Evolutionary conservation across 192 early-diverging fungal species (phyloP).

Genomic region (Backusella circina): DNA sequence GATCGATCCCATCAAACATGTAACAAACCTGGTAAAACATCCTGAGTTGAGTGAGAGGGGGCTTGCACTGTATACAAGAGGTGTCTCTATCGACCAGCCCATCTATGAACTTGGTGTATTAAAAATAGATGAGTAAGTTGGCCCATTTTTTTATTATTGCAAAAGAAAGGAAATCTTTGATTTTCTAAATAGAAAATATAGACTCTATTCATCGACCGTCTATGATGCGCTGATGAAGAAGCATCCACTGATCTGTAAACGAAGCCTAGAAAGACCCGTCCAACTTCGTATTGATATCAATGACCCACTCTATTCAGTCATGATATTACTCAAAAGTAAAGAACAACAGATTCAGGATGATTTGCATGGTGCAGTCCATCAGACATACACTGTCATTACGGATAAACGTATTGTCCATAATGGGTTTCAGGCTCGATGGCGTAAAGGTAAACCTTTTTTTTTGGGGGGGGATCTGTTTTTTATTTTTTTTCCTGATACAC

Average conservation of each 20-base stretch:
- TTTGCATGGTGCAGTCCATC: neutral
- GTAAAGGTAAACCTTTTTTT: neutral
- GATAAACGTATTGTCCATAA: neutral
- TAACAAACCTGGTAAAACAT: neutral
- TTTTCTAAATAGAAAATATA: neutral
- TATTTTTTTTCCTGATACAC: neutral
- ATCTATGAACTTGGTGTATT: constrained; percentile 1
- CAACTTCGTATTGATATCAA: neutral
- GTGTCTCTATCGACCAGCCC: neutral
- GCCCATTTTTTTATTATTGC: no score
- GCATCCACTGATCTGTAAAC: neutral
- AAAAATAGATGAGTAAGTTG: neutral
- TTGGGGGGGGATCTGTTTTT: neutral
- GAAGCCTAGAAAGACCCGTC: neutral
- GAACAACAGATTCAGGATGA: neutral
- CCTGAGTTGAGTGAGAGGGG: neutral
- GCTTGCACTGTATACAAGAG: neutral
- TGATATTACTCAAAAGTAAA: neutral
- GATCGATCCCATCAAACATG: neutral
- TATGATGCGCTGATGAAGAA: neutral
- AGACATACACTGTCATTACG: neutral
- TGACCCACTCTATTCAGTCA: neutral
- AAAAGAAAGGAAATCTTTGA: no score
- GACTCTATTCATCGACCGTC: neutral
- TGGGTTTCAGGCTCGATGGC: neutral